phyloP scores from a whole-genome alignment of 139 green algal genomes.

The Pedinophyceae sp. region DNA sequence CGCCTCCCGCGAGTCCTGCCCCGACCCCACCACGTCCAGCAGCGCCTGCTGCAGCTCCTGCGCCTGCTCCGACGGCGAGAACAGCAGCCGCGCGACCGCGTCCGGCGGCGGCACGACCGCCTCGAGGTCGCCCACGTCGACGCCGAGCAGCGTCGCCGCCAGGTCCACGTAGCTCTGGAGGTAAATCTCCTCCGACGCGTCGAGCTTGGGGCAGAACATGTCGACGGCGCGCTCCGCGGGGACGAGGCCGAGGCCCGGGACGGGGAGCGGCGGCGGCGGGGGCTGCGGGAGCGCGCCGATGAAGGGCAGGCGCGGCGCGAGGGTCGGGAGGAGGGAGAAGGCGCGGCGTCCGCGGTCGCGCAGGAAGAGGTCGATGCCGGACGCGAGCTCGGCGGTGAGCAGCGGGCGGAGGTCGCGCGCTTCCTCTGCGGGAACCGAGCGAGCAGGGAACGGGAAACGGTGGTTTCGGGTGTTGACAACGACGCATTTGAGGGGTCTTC shows the following conservation, averaged over 20 bases:
- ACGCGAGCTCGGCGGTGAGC: constrained; percentile 32
- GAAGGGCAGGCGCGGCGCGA: constrained; percentile 42
- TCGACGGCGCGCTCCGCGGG: constrained; percentile 23
- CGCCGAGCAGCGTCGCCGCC: constrained; percentile 12
- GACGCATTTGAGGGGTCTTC: too few relatives aligned
- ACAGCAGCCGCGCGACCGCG: constrained; percentile 21
- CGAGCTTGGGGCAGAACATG: constrained; percentile 34
- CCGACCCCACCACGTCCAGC: constrained; percentile 14
- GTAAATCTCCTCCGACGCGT: constrained; percentile 36
- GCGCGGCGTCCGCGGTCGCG: constrained; percentile 33
- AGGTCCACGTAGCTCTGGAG: constrained; percentile 34
- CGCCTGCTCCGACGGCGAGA: constrained; percentile 32
- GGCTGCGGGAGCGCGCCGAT: constrained; percentile 18
- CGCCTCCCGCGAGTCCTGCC: constrained; percentile 1
- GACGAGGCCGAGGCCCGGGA: constrained; percentile 36
- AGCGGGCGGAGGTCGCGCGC: constrained; percentile 44
- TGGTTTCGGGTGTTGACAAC: too few relatives aligned
- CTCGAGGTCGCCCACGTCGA: constrained; percentile 26
- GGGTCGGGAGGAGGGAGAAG: constrained; percentile 5
- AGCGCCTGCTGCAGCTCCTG: constrained; percentile 32
- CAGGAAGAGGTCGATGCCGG: constrained; percentile 36
- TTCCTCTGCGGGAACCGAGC: too few relatives aligned
- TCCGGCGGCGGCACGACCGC: constrained; percentile 13
- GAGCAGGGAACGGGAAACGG: too few relatives aligned
- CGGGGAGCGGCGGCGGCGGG: constrained; percentile 29